phyloP scores from a whole-genome alignment of 257 asterid genomes.

The Nicotiana tabacum region DNA sequence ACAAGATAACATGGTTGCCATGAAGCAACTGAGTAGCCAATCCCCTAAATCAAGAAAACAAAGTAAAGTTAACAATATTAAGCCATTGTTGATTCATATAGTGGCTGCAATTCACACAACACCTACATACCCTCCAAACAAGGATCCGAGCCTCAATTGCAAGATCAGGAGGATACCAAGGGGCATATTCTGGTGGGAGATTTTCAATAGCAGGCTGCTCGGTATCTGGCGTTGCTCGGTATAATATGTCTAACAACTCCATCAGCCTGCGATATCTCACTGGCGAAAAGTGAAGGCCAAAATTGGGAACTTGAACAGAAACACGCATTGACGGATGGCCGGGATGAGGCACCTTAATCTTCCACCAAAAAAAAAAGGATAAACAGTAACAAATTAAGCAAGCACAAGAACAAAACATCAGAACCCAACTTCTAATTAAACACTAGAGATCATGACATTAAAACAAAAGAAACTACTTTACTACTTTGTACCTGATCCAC shows the following conservation, averaged over 20 bases:
- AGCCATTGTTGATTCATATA: background rate
- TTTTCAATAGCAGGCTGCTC: slow-evolving; percentile 50
- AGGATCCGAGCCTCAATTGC: slow-evolving; percentile 83
- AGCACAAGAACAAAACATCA: slow-evolving; percentile 5
- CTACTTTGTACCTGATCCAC: slow-evolving; percentile 74
- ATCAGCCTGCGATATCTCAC: slow-evolving; percentile 70
- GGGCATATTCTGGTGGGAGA: slow-evolving; percentile 51
- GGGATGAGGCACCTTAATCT: slow-evolving; percentile 87
- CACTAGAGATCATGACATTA: background rate
- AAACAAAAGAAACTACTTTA: background rate
- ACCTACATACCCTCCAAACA: slow-evolving; percentile 76
- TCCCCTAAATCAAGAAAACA: slow-evolving; percentile 64
- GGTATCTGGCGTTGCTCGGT: slow-evolving; percentile 51
- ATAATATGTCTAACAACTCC: slow-evolving; percentile 54
- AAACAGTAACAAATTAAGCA: slow-evolving; percentile 4
- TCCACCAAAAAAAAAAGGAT: slow-evolving; percentile 22
- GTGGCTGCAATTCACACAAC: slow-evolving; percentile 7
- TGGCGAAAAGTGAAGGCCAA: slow-evolving; percentile 96
- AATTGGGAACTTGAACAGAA: slow-evolving; percentile 86
- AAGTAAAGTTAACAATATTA: background rate
- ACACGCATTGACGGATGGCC: slow-evolving; percentile 79
- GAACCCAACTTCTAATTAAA: background rate
- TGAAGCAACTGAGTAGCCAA: slow-evolving; percentile 92
- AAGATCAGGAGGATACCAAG: slow-evolving; percentile 84
- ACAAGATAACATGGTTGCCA: slow-evolving; percentile 94